Evolutionary conservation across 371 early-diverging fungal species (phyloP).

Genomic region (Apophysomyces sp.): DNA sequence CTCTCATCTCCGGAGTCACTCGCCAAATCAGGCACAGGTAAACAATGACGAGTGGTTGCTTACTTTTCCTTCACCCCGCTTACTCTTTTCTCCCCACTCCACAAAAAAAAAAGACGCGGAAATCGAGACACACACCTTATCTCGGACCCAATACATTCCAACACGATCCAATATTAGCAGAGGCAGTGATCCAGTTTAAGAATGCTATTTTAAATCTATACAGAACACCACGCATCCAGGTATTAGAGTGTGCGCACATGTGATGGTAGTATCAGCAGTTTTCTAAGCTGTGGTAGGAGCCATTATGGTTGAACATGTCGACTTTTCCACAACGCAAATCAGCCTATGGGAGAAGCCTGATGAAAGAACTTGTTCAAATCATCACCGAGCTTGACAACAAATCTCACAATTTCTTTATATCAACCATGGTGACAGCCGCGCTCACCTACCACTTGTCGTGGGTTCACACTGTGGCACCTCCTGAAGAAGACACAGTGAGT

Average conservation of each 20-base stretch:
- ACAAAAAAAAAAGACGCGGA: slow-evolving; percentile 15
- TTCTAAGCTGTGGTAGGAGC: slow-evolving; percentile 37
- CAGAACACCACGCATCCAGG: slow-evolving; percentile 62
- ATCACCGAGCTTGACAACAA: slow-evolving; percentile 47
- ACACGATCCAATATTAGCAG: slow-evolving; percentile 44
- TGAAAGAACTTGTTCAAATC: slow-evolving; percentile 51
- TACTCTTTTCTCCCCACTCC: background rate
- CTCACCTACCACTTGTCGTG: slow-evolving; percentile 62
- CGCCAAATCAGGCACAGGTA: slow-evolving; percentile 1
- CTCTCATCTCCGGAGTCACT: slow-evolving; percentile 33
- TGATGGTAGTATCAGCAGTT: background rate
- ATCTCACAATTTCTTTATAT: slow-evolving; percentile 44
- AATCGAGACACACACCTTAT: slow-evolving; percentile 26
- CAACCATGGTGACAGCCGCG: slow-evolving; percentile 55
- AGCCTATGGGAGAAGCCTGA: slow-evolving; percentile 44
- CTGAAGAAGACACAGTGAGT: slow-evolving; percentile 37
- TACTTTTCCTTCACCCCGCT: background rate
- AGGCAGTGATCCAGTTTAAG: slow-evolving; percentile 55
- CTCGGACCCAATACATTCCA: slow-evolving; percentile 50
- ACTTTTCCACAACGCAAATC: slow-evolving; percentile 59
- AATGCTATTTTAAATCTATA: slow-evolving; percentile 53
- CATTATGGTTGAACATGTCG: slow-evolving; percentile 66
- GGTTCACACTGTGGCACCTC: slow-evolving; percentile 65
- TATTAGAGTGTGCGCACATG: slow-evolving; percentile 18
- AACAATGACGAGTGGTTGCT: background rate